phyloP scores from a whole-genome alignment of 148 eudicot species.

The Drosera capensis region DNA sequence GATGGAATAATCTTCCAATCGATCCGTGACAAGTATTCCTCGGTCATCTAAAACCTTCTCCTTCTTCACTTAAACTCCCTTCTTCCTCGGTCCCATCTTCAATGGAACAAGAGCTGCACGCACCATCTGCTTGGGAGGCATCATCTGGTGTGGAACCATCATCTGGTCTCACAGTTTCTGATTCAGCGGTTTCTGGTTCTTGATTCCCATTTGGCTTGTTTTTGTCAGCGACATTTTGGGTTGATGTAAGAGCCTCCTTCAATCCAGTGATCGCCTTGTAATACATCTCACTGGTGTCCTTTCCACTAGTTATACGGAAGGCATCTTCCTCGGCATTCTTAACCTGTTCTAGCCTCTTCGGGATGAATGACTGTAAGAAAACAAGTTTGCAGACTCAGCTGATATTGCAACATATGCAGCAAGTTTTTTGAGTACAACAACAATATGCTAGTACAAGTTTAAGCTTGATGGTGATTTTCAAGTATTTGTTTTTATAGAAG shows the following conservation, averaged over 20 bases:
- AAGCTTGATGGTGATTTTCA: too few species aligned
- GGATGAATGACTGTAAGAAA: constrained; percentile 51
- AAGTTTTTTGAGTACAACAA: too few species aligned
- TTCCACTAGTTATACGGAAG: constrained; percentile 47
- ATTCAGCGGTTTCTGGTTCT: not conserved
- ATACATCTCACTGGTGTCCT: constrained; percentile 52
- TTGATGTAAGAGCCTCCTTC: constrained; percentile 24
- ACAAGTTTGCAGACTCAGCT: not conserved
- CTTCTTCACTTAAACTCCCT: constrained; percentile 31
- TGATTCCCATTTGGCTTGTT: constrained; percentile 8
- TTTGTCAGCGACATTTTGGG: constrained; percentile 16
- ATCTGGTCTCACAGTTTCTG: too few species aligned
- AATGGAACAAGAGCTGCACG: constrained; percentile 14
- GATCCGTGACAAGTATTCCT: too few species aligned
- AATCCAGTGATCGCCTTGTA: constrained; percentile 73
- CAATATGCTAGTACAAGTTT: too few species aligned
- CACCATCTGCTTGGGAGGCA: constrained; percentile 4
- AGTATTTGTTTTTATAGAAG: too few species aligned
- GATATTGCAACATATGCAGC: too few species aligned
- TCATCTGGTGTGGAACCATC: too few species aligned
- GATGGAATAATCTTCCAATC: too few species aligned
- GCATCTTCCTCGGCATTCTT: constrained; percentile 78
- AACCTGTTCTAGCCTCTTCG: constrained; percentile 72
- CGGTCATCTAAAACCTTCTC: too few species aligned
- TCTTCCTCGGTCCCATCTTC: constrained; percentile 30